These are phyloP conservation scores for Blastocystis sp. DNA, from an alignment of 352 stramenopile genomes.

Conservation along the genomic window DNA sequence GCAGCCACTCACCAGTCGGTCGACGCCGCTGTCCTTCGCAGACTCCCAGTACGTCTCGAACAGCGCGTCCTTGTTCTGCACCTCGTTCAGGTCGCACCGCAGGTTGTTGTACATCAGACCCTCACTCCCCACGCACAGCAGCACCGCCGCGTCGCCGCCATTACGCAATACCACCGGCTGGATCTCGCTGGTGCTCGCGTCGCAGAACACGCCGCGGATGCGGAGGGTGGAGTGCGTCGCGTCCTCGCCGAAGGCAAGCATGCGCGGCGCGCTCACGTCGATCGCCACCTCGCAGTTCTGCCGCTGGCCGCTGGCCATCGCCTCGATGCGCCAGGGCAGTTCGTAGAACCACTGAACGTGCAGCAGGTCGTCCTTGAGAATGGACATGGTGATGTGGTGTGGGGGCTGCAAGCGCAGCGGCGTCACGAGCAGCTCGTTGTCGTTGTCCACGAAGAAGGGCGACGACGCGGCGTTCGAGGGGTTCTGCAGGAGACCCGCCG, in stretches of 20 bases:
- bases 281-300: background rate
- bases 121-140: constrained; percentile 10
- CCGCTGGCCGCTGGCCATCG: background rate
- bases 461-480: background rate
- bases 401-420: constrained; percentile 38
- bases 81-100: background rate
- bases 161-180: background rate
- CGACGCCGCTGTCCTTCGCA: no score
- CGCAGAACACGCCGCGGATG: background rate
- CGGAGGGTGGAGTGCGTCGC: constrained; percentile 5
- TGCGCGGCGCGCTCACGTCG: background rate
- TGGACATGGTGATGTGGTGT: constrained; percentile 6
- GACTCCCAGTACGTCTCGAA: no score
- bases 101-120: constrained; percentile 8
- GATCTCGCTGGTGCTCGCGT: background rate
- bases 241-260: background rate
- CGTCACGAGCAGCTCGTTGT: background rate
- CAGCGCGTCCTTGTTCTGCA: no score
- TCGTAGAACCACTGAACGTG: constrained; percentile 30
- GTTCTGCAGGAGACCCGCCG: constrained; percentile 23
- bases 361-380: background rate
- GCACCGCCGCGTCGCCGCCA: background rate
- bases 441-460: constrained; percentile 1
- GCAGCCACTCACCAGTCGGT: no score
- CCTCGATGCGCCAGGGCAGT: constrained; percentile 1